Base-by-base conservation (phyloP, 192 early-diverging fungal species). In the Backusella morwellensis region DNA sequence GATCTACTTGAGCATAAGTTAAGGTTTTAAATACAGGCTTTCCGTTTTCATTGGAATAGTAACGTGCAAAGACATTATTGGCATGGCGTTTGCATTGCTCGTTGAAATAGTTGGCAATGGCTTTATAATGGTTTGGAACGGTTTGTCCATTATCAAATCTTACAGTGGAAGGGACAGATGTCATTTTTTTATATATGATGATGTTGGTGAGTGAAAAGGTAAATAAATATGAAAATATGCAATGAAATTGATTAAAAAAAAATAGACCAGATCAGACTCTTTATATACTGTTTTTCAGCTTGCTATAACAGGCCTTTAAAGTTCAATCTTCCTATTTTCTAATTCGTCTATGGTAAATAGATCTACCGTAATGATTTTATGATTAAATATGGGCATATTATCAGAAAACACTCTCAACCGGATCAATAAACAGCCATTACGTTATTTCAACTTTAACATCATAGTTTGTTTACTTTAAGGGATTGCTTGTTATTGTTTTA, bases 1-100 rank as follows among this genome's bases (percentile, higher is more conserved):
- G 35, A 21, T 77, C 56, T 4, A 77, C 76, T 44, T 77, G 54
- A 7, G 32, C 68, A 44, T 77, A 77, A 4, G 70, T 54, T 11
- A 73, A 54, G 17, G 35, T 70, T 35, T 70, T 70, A 26, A 26
- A 70, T 21, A 3, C 68, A 40, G 35, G 12, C 9, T 36, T 38
- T 26, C 14, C 38, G 4, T 70, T 21, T n/a, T 38, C 36, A 8
- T 41, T 41, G 14, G 68, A 40, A 70, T 36, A 23, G 9, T 70
- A 36, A 26, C 68, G 68, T 36, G 35, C 21, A 21, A 70, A 70
- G 1, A 70, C 2, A 4, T 70, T 70, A 7, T 70, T 5, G 21
- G 36, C 68, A n/a, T 70, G 19, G 23, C 29, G 35, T 5, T 23
- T 70, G 1, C 35, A 70, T 23, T 70, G 68, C n/a, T 42, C n/a